Percentiles rank a stretch among this genome's conserved stretches.
These are phyloP conservation scores for Glomus cerebriforme DNA, from an alignment of 192 early-diverging fungal species.

Conservation along the genomic window DNA sequence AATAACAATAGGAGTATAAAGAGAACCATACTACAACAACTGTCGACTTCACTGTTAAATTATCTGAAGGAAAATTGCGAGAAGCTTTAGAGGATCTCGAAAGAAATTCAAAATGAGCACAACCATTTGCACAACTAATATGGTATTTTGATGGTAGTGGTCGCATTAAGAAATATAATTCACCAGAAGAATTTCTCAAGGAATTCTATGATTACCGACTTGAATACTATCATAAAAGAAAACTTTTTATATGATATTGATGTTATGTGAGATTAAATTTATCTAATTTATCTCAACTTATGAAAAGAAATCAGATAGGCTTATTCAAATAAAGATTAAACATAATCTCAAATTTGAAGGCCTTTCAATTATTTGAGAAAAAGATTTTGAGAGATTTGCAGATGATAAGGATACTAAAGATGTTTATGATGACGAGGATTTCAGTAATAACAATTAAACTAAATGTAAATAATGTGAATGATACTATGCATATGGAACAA, in stretches of 20 bases:
- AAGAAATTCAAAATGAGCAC: constrained; percentile 79
- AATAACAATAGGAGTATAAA: not conserved
- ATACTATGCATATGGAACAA: too few relatives aligned
- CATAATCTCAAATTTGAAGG: constrained; percentile 83
- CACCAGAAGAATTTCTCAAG: constrained; percentile 75
- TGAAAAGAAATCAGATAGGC: constrained; percentile 88
- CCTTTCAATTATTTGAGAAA: constrained; percentile 81
- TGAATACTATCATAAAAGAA: constrained; percentile 86
- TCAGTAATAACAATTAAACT: too few relatives aligned
- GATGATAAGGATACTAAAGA: not conserved
- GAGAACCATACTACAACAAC: not conserved
- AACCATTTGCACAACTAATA: constrained; percentile 79
- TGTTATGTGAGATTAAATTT: too few relatives aligned
- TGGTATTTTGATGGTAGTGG: constrained; percentile 93
- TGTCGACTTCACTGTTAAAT: constrained; percentile 54
- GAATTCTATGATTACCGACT: constrained; percentile 88
- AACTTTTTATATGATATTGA: constrained; percentile 49
- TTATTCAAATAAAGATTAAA: constrained; percentile 88
- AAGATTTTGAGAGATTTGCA: not conserved
- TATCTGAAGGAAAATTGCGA: constrained; percentile 71
- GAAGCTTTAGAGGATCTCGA: constrained; percentile 79
- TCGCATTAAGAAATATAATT: constrained; percentile 80
- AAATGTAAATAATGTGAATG: too few relatives aligned
- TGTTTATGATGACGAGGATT: too few relatives aligned
- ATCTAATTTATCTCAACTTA: constrained; percentile 37